phyloP scores from a whole-genome alignment of 768 basidiomycete genomes.

The Agaricus blazei region DNA sequence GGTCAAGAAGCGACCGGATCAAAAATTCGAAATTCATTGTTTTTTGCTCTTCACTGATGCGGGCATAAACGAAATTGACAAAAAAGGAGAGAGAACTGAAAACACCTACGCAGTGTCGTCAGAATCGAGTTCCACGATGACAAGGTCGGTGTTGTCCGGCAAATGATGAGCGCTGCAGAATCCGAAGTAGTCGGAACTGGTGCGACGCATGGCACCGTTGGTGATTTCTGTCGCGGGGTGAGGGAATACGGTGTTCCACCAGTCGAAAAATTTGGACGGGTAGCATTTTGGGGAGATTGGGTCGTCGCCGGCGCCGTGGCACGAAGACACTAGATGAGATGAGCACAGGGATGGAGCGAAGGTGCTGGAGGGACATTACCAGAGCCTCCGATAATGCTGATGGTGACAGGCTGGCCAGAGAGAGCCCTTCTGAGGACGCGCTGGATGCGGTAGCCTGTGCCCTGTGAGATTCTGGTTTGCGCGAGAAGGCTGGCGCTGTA shows the following conservation, averaged over 20 bases:
- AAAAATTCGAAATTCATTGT: slow-evolving; percentile 90
- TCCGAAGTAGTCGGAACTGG: slow-evolving; percentile 91
- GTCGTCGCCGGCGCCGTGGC: slow-evolving; percentile 91
- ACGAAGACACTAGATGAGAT: slow-evolving; percentile 69
- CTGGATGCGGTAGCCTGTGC: slow-evolving; percentile 80
- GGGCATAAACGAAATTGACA: background rate
- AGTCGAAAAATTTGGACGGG: slow-evolving; percentile 91
- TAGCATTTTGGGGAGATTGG: slow-evolving; percentile 83
- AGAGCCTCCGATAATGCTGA: slow-evolving; percentile 87
- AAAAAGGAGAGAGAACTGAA: background rate
- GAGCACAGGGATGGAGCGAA: slow-evolving; percentile 1
- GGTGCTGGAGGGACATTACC: slow-evolving; percentile 38
- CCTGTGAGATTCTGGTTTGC: slow-evolving; percentile 70
- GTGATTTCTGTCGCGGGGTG: slow-evolving; percentile 97
- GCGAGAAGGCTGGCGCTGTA: slow-evolving; percentile 74
- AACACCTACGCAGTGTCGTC: slow-evolving; percentile 78
- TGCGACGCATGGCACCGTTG: slow-evolving; percentile 91
- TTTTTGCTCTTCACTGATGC: slow-evolving; percentile 55
- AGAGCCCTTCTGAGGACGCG: slow-evolving; percentile 79
- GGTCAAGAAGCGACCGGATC: slow-evolving; percentile 84
- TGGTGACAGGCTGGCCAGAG: slow-evolving; percentile 81
- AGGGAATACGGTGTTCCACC: slow-evolving; percentile 98
- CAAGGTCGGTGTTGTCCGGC: slow-evolving; percentile 89
- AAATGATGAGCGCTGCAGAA: slow-evolving; percentile 93
- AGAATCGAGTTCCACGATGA: slow-evolving; percentile 91